phyloP scores from a whole-genome alignment of 2,329 filamentous ascomycete species.

The Fusarium hostae region DNA sequence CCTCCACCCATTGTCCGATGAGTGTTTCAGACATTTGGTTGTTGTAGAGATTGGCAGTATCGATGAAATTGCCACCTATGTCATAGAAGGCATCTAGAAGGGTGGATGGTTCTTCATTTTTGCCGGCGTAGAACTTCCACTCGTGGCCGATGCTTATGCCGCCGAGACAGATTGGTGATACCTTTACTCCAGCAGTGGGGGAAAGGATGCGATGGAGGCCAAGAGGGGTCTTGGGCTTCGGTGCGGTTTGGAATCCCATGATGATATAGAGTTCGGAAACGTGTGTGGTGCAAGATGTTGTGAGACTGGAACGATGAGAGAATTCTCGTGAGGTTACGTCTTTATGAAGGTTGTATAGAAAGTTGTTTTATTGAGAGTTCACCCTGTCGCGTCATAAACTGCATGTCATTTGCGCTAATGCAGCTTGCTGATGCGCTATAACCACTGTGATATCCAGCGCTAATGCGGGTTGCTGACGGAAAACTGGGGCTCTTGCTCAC shows the following conservation, averaged over 20 bases:
- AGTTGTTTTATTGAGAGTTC: not conserved
- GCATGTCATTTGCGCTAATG: not conserved
- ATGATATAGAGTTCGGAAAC: not conserved
- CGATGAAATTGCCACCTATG: not conserved
- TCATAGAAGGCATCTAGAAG: fast-evolving
- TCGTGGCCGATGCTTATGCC: not conserved
- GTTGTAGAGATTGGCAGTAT: not conserved
- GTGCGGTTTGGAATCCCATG: not conserved
- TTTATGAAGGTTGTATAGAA: not conserved
- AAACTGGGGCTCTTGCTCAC: not conserved
- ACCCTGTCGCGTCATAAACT: not conserved
- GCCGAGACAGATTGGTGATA: not conserved
- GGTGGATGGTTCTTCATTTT: fast-evolving
- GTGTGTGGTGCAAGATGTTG: fast-evolving
- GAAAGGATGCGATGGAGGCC: not conserved
- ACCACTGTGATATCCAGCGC: fast-evolving
- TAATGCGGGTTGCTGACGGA: not conserved
- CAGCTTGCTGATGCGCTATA: not conserved
- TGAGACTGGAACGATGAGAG: fast-evolving
- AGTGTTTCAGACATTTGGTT: not conserved
- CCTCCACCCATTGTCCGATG: fast-evolving
- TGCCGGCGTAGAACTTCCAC: not conserved
- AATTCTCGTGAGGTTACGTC: not conserved
- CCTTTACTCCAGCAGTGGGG: fast-evolving
- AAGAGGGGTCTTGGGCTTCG: not conserved